phyloP scores from a whole-genome alignment of 2,329 filamentous ascomycete species.

The Microascus cirrosus region DNA sequence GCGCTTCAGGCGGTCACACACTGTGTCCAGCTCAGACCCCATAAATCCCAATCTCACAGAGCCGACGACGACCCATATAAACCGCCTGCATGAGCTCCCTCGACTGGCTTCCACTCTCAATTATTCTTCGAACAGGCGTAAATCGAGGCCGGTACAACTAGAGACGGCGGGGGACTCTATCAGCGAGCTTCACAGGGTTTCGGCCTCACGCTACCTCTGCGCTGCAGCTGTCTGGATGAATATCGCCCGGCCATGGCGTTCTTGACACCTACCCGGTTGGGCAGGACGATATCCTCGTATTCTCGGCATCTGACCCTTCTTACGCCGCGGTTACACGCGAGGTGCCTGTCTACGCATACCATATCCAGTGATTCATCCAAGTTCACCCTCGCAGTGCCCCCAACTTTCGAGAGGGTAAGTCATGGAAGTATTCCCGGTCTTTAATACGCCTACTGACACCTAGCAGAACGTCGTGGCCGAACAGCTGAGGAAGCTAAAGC shows the following conservation, averaged over 20 bases:
- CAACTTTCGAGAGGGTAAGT: not conserved
- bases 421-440: not conserved
- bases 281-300: not conserved
- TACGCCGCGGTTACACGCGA: not conserved
- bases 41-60: not conserved
- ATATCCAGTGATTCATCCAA: conserved; percentile 1
- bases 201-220: not conserved
- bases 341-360: not conserved
- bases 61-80: not conserved
- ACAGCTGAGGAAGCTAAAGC: not conserved
- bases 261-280: not conserved
- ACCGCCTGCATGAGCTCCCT: not conserved
- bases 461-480: not conserved
- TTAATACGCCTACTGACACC: not conserved
- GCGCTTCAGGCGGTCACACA: not conserved
- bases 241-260: not conserved
- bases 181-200: not conserved
- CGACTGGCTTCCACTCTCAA: not conserved
- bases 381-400: not conserved
- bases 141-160: not conserved
- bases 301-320: not conserved
- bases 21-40: not conserved
- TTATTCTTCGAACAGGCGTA: not conserved
- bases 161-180: too few species aligned
- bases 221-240: not conserved